Percentiles rank a stretch among this genome's conserved stretches.
Evolutionary conservation across 768 basidiomycete species (phyloP).

Genomic region (Auricularia heimuer): DNA sequence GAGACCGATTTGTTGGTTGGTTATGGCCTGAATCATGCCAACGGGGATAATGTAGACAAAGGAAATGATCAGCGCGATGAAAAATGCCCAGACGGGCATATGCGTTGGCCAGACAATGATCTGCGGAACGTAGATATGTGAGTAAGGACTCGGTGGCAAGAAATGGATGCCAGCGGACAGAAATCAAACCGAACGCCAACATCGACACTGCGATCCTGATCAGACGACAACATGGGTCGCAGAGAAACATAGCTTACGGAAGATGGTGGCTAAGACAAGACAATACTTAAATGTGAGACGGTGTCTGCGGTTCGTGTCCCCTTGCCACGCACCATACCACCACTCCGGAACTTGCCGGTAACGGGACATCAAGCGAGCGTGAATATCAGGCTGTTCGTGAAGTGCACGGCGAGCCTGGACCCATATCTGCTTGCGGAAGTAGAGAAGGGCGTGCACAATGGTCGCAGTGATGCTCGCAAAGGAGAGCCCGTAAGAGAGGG

Average conservation of each 20-base stretch:
- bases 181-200: slow-evolving; percentile 58
- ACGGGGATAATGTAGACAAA: slow-evolving; percentile 21
- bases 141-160: slow-evolving; percentile 12
- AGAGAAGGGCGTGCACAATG: slow-evolving; percentile 32
- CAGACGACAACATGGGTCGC: background rate
- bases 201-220: slow-evolving; percentile 33
- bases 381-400: slow-evolving; percentile 74
- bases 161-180: slow-evolving; percentile 39
- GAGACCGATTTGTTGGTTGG: slow-evolving; percentile 24
- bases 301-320: slow-evolving; percentile 11
- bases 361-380: slow-evolving; percentile 68
- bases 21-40: slow-evolving; percentile 34
- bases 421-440: slow-evolving; percentile 74
- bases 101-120: slow-evolving; percentile 56
- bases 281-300: too few species aligned
- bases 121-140: background rate
- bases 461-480: slow-evolving; percentile 24
- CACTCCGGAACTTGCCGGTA: slow-evolving; percentile 76
- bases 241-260: slow-evolving; percentile 20
- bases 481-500: slow-evolving; percentile 23
- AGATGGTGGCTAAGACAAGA: slow-evolving; percentile 34
- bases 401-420: slow-evolving; percentile 58
- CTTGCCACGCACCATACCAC: slow-evolving; percentile 56
- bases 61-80: slow-evolving; percentile 24
- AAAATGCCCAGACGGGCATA: slow-evolving; percentile 66